Conservation (phyloP, 768 basidiomycete genomes). For the Tylopilus rubrobrunneus region DNA sequence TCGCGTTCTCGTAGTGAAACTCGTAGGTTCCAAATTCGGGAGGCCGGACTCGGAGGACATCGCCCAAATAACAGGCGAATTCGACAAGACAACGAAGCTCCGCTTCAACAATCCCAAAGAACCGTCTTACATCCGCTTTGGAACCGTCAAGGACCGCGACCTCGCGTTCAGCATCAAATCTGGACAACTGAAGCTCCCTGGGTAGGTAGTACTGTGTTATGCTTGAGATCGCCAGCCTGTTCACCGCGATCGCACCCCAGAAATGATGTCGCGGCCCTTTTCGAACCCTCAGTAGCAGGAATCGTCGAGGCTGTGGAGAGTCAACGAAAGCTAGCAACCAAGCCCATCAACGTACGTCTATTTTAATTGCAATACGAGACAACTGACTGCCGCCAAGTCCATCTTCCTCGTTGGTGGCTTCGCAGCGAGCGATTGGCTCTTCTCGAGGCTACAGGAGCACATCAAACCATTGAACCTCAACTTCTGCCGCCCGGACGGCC, state of each 20-base stretch:
- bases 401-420: slow-evolving; percentile 46
- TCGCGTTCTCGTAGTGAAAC: slow-evolving; percentile 31
- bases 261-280: slow-evolving; percentile 28
- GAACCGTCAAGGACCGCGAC: slow-evolving; percentile 41
- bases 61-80: slow-evolving; percentile 37
- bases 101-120: slow-evolving; percentile 38
- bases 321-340: slow-evolving; percentile 16
- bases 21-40: slow-evolving; percentile 39
- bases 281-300: slow-evolving; percentile 23
- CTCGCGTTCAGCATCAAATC: slow-evolving; percentile 37
- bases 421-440: slow-evolving; percentile 43
- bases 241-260: slow-evolving; percentile 9
- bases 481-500: slow-evolving; percentile 48
- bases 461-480: slow-evolving; percentile 36
- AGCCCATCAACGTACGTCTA: slow-evolving; percentile 24
- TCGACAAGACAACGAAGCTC: slow-evolving; percentile 47
- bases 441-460: slow-evolving; percentile 26
- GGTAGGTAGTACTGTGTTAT: slow-evolving; percentile 15
- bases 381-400: slow-evolving; percentile 19
- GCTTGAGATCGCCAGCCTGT: neutral
- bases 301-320: slow-evolving; percentile 25
- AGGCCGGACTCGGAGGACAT: slow-evolving; percentile 39
- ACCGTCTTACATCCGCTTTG: slow-evolving; percentile 46
- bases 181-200: slow-evolving; percentile 44
- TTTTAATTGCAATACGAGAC: neutral